These are phyloP conservation scores for Leccinum longicurvipes DNA, from an alignment of 768 basidiomycete genomes.

Conservation along the genomic window DNA sequence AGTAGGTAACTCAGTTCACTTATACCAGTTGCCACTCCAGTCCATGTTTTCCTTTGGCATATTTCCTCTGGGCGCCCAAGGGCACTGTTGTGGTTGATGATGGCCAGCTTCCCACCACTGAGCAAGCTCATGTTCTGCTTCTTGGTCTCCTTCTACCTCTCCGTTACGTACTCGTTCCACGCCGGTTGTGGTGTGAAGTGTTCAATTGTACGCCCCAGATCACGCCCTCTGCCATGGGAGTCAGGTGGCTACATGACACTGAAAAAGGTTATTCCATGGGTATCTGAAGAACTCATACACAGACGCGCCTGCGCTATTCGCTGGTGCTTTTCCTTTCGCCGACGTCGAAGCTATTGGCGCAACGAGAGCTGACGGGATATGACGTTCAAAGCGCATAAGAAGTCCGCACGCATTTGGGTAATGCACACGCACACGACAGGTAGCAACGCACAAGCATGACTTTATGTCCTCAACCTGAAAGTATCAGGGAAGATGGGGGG, in stretches of 20 bases:
- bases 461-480: no score
- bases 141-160: slow-evolving; percentile 83
- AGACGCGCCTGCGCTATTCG: slow-evolving; percentile 39
- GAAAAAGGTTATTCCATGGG: slow-evolving; percentile 97
- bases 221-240: slow-evolving; percentile 92
- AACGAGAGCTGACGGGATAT: slow-evolving; percentile 24
- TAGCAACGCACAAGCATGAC: no score
- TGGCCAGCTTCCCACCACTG: slow-evolving; percentile 81
- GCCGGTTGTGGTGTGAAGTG: slow-evolving; percentile 68
- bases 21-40: no score
- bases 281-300: slow-evolving; percentile 92
- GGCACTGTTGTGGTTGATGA: no score
- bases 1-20: no score
- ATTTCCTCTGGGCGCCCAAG: no score
- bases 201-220: slow-evolving; percentile 67
- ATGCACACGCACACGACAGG: no score
- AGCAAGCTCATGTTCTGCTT: slow-evolving; percentile 73
- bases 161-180: slow-evolving; percentile 90
- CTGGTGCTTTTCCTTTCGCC: slow-evolving; percentile 45
- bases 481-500: no score
- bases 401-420: no score
- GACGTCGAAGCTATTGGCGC: slow-evolving; percentile 52
- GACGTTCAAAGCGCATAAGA: no score
- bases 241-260: slow-evolving; percentile 95
- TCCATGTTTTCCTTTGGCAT: no score